Evolutionary conservation across 2,329 filamentous ascomycete species (phyloP).

Genomic region (Tolypocladium ophioglossoides): DNA sequence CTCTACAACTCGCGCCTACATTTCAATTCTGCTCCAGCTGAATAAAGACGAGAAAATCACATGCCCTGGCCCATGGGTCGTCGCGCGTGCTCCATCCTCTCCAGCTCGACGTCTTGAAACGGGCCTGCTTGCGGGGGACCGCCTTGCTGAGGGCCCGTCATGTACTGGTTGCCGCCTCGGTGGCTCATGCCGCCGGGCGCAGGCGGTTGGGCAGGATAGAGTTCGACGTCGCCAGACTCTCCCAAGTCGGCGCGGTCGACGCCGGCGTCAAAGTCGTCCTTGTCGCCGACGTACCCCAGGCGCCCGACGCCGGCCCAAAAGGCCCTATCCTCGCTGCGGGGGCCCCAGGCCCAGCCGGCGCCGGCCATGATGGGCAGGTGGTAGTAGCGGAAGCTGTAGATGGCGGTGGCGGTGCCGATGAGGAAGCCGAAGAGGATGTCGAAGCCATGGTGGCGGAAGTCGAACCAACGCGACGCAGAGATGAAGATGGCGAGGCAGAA

Average conservation of each 20-base stretch:
- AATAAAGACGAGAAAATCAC: neutral
- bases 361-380: slow-evolving; percentile 66
- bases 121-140: neutral
- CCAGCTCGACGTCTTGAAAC: slow-evolving; percentile 23
- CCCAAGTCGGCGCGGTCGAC: slow-evolving; percentile 12
- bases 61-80: neutral
- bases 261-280: slow-evolving; percentile 13
- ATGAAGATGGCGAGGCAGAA: slow-evolving; percentile 71
- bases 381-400: slow-evolving; percentile 75
- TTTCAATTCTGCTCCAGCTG: no score
- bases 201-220: neutral
- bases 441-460: slow-evolving; percentile 86
- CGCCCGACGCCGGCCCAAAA: slow-evolving; percentile 68
- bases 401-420: slow-evolving; percentile 61
- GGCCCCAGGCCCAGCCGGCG: slow-evolving; percentile 83
- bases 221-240: slow-evolving; percentile 14
- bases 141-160: neutral
- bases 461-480: slow-evolving; percentile 73
- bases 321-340: slow-evolving; percentile 59
- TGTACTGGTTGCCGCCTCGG: slow-evolving; percentile 2
- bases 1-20: neutral
- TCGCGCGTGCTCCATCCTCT: slow-evolving; percentile 7
- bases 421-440: slow-evolving; percentile 80
- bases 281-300: slow-evolving; percentile 41
- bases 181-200: slow-evolving; percentile 6